These are phyloP conservation scores for Acacia acuminata DNA, from an alignment of 306 rosid genomes.

Conservation along the genomic window DNA sequence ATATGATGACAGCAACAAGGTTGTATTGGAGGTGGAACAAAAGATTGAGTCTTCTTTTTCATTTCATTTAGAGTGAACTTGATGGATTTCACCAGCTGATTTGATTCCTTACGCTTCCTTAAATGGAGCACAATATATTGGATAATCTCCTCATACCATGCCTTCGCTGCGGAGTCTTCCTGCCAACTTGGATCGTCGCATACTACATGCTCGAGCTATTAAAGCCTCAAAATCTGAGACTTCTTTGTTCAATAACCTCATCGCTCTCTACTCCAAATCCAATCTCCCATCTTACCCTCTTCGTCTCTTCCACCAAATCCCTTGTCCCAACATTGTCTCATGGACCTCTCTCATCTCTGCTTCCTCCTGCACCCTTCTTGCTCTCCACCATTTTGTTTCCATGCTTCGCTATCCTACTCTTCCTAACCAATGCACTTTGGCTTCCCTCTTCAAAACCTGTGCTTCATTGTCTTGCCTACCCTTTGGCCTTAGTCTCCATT, in stretches of 20 bases:
- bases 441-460: conserved; percentile 70
- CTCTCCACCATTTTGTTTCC: conserved; percentile 68
- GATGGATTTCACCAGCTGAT: background rate
- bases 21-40: too few relatives aligned
- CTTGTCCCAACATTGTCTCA: conserved; percentile 70
- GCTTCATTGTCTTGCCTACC: conserved; percentile 49
- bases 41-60: background rate
- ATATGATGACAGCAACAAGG: too few relatives aligned
- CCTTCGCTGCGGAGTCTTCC: background rate
- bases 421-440: conserved; percentile 81
- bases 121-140: background rate
- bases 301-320: conserved; percentile 58
- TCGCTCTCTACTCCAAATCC: conserved; percentile 61
- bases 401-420: conserved; percentile 76
- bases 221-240: conserved; percentile 30
- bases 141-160: background rate
- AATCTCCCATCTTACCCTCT: conserved; percentile 46
- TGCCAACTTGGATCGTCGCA: conserved; percentile 55
- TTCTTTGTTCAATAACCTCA: conserved; percentile 54
- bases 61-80: too few relatives aligned
- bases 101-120: background rate
- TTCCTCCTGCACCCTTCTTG: conserved; percentile 47
- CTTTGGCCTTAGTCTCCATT: conserved; percentile 72
- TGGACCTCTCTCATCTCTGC: conserved; percentile 80
- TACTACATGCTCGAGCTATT: conserved; percentile 58